Evolutionary conservation across 306 rosid genomes (phyloP), one percentile per base, ranked within the genome.

Genomic region (Lupinus albus): DNA sequence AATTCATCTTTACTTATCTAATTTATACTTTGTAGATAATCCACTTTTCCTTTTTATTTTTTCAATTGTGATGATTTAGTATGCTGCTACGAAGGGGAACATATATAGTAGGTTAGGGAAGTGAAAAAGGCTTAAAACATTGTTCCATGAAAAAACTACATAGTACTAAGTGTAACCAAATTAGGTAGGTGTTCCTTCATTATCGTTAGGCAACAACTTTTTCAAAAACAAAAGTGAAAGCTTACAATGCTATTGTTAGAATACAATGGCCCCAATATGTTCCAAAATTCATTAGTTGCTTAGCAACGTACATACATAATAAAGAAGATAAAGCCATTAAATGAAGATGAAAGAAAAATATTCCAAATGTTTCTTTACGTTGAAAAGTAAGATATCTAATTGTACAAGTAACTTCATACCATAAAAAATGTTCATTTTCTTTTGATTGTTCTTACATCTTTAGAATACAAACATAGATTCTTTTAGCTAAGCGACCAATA

Each of bases 291-390:
- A 38, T 53, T 54, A 54, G 6, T 39, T 70, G 39, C 48, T 45
- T 52, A 51, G 61, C 75, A 33, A 21, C 25, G 17, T 71, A 48
- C 9, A 15, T 60, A 47, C 14, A 3, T 25, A 3, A 9, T 71
- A 60, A 70, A 45, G 38, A 52, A 68, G 44, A 52, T 63, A 73
- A 73, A 73, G 78, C 35, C 3, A 50, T 3, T n/a, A 4, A 56
- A 0, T 46, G 78, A 55, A 18, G 25, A n/a, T 12, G 30, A 16
- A 50, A 51, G 12, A 30, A 12, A 51, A 51, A 30, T 25, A 51
- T 52, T 54, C 41, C 48, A 44, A 30, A 18, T 51, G 41, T 52
- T 52, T 53, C 65, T 46, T 32, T 17, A 33, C 18, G 32, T 42
- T 38, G 17, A 21, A 28, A 61, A 1, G 75, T 14, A 58, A 58